Conservation (phyloP, 352 stramenopile species). For the Thalassiosira livingstoniorum region DNA sequence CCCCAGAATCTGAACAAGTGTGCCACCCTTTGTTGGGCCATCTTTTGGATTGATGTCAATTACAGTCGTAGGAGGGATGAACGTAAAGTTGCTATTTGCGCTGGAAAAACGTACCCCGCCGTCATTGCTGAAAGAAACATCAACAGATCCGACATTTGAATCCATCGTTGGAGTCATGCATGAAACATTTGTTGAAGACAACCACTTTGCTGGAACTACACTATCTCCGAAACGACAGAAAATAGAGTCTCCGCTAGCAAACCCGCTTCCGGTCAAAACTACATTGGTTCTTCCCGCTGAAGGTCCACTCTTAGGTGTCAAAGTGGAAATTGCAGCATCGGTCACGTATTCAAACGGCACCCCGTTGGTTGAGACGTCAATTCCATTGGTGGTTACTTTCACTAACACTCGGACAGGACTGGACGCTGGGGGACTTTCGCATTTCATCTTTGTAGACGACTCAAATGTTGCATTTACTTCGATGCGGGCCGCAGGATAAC, state of each 20-base stretch:
- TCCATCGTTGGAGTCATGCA: conserved; percentile 37
- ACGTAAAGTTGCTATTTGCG: conserved; percentile 42
- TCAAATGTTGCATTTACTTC: conserved; percentile 61
- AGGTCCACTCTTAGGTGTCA: conserved; percentile 39
- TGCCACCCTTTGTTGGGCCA: conserved; percentile 35
- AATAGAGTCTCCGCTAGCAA: conserved; percentile 50
- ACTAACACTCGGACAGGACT: conserved; percentile 52
- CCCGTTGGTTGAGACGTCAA: conserved; percentile 59
- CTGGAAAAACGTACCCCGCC: conserved; percentile 49
- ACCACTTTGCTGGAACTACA: conserved; percentile 45
- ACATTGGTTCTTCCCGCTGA: conserved; percentile 45
- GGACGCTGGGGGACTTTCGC: conserved; percentile 59
- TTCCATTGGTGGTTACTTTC: conserved; percentile 80
- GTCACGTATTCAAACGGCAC: conserved; percentile 36
- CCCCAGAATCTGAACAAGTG: conserved; percentile 47
- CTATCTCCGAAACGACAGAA: conserved; percentile 54
- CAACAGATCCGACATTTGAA: conserved; percentile 24
- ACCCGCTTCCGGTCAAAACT: conserved; percentile 42
- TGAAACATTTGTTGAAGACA: conserved; percentile 38
- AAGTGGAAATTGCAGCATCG: conserved; percentile 32
- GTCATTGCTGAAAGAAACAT: conserved; percentile 64
- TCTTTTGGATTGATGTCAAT: conserved; percentile 37
- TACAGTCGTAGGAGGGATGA: conserved; percentile 31
- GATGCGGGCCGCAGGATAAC: not conserved
- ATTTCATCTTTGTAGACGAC: conserved; percentile 66